phyloP scores from a whole-genome alignment of 23 red algal genomes.

The Cyanidium caldarium region DNA sequence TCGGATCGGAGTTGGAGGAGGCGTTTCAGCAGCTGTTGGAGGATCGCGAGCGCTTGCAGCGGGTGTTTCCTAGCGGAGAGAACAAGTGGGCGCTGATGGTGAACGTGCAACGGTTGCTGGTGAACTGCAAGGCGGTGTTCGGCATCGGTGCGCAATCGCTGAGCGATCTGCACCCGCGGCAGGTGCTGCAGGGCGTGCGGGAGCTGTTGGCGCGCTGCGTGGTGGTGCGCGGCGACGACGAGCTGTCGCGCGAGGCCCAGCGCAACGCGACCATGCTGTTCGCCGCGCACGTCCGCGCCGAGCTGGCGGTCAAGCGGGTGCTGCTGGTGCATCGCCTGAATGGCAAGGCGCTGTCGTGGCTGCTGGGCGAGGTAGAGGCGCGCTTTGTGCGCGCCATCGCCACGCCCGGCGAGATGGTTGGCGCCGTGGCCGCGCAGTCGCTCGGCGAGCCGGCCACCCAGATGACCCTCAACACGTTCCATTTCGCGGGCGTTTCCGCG shows the following conservation, averaged over 20 bases:
- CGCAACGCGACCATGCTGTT: slow-evolving; percentile 84
- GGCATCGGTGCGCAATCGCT: slow-evolving; percentile 40
- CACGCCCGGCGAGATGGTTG: slow-evolving; percentile 91
- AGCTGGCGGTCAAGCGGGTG: slow-evolving; percentile 65
- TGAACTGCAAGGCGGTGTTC: slow-evolving; percentile 61
- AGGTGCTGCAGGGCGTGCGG: slow-evolving; percentile 58
- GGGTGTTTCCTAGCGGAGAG: slow-evolving; percentile 59
- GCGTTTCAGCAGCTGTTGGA: slow-evolving; percentile 54
- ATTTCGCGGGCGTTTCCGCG: slow-evolving; percentile 93
- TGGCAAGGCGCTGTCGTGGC: slow-evolving; percentile 65
- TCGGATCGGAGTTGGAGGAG: slow-evolving; percentile 29
- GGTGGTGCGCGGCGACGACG: slow-evolving; percentile 8
- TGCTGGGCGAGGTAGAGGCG: slow-evolving; percentile 81
- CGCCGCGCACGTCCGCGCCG: slow-evolving; percentile 74
- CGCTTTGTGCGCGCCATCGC: slow-evolving; percentile 50
- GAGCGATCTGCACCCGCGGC: slow-evolving; percentile 52
- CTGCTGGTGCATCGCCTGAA: slow-evolving; percentile 60
- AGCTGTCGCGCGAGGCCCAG: slow-evolving; percentile 47
- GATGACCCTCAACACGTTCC: slow-evolving; percentile 99
- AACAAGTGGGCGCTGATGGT: slow-evolving; percentile 61
- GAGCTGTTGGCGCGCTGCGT: slow-evolving; percentile 19
- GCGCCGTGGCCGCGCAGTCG: slow-evolving; percentile 83
- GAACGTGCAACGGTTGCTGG: slow-evolving; percentile 80
- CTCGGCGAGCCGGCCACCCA: slow-evolving; percentile 97
- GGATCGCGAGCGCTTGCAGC: slow-evolving; percentile 57